Evolutionary conservation across 23 red algal species (phyloP), one percentile per base, ranked within the genome.

Genomic region (Gracilaria domingensis): DNA sequence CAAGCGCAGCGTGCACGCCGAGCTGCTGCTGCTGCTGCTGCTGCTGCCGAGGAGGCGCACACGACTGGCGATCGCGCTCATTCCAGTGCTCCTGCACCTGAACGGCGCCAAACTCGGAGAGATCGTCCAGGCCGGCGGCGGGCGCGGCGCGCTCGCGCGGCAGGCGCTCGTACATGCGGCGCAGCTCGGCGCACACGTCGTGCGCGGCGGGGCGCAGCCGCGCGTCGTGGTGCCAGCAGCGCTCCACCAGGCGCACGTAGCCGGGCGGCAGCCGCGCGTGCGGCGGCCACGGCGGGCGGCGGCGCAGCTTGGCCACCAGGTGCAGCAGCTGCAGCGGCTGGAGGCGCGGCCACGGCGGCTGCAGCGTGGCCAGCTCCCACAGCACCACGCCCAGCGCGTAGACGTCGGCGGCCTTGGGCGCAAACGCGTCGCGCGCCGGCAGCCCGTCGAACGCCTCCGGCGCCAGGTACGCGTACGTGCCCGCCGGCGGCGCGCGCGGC

Each of bases 401-500:
- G 66, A 91, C 70, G 72, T 98, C 96, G 17, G 90, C 96, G 7
- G 74, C 67, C 66, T 93, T 93, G 14, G 80, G 50, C 9, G 80
- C 81, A 21, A 30, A 39, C 13, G 76, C 79, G 61, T 87, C 86
- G 58, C 87, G 85, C 5, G 61, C 51, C 23, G 61, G 88, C 4
- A 92, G 77, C 8, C 88, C 88, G 23, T 30, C 14, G 70, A 92
- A 92, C 4, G 89, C 75, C 82, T 98, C 92, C 32, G 96, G 96
- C 4, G 96, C 96, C 18, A 98, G 74, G 47, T 98, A 98, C 38
- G 90, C 96, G 39, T 86, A 91, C 28, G 96, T 98, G 6, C 96
- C 96, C 13, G 85, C 85, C 28, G 88, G 88, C 13, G n/a, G n/a
- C n/a, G n/a, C n/a, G n/a, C n/a, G n/a, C n/a, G n/a, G n/a, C n/a